These are phyloP conservation scores for Typha latifolia DNA, from an alignment of 176 grass and related monocot genomes.

Conservation along the genomic window DNA sequence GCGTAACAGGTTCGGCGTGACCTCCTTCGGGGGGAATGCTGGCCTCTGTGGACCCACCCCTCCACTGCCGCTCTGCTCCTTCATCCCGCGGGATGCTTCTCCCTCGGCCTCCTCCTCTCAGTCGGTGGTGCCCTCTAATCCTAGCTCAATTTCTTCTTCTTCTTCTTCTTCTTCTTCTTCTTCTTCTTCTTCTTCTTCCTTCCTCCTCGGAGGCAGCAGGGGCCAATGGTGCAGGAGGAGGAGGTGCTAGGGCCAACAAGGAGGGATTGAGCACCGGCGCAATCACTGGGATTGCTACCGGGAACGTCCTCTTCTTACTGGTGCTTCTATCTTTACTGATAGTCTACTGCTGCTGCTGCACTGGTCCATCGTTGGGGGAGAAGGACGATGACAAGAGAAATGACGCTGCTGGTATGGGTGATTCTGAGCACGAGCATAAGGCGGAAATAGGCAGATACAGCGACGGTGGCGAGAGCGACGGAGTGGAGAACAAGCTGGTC, in stretches of 20 bases:
- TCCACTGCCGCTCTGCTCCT: constrained; percentile 46
- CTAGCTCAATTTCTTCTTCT: constrained; percentile 15
- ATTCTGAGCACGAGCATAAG: neutral
- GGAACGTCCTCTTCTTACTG: constrained; percentile 43
- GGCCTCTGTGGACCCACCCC: constrained; percentile 33
- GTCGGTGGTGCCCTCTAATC: constrained; percentile 66
- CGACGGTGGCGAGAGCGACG: constrained; percentile 65
- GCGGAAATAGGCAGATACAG: constrained; percentile 25
- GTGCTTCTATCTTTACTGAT: constrained; percentile 40
- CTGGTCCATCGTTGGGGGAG: neutral
- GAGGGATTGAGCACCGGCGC: constrained; percentile 37
- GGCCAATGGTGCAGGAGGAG: neutral
- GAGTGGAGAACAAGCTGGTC: constrained; percentile 67
- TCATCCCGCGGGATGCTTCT: constrained; percentile 40
- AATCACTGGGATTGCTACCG: constrained; percentile 44
- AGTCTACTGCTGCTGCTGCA: constrained; percentile 30
- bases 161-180: constrained; percentile 28
- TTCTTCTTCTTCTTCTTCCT: no score
- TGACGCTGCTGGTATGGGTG: neutral
- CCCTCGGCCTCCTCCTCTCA: constrained; percentile 21
- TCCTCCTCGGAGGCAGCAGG: constrained; percentile 29
- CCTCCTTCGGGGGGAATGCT: constrained; percentile 40
- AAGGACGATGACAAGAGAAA: neutral
- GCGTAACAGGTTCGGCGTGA: constrained; percentile 39
- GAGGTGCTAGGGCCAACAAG: neutral